Percentiles rank a stretch among this genome's conserved stretches.
phyloP scores from a whole-genome alignment of 2,329 filamentous ascomycete genomes.

The Gaeumannomyces sp. region DNA sequence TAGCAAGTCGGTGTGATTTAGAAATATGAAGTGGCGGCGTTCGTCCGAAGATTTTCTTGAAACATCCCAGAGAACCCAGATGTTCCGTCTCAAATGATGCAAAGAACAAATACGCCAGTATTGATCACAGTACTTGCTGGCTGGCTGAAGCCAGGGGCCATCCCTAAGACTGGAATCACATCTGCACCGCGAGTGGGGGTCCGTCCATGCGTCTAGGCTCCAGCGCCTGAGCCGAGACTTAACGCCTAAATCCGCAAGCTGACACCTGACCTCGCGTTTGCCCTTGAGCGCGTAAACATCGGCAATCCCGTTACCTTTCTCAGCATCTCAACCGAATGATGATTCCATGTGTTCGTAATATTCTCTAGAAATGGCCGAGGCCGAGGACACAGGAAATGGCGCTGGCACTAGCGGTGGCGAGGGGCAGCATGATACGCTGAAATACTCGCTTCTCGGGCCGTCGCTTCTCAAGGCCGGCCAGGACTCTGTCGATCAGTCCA shows the following conservation, averaged over 20 bases:
- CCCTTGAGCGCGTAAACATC: not conserved
- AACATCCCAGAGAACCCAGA: too few relatives aligned
- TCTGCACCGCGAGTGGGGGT: not conserved
- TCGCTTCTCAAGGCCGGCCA: conserved; percentile 93
- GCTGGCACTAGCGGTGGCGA: not conserved
- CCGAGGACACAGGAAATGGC: not conserved
- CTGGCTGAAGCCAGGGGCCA: not conserved
- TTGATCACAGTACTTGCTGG: too few relatives aligned
- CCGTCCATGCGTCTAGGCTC: not conserved
- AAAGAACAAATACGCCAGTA: too few relatives aligned
- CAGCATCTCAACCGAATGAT: not conserved
- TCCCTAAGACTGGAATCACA: too few relatives aligned
- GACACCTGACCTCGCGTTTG: not conserved
- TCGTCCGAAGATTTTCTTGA: too few relatives aligned
- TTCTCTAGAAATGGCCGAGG: not conserved
- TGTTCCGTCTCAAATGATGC: too few relatives aligned
- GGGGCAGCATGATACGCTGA: conserved; percentile 55
- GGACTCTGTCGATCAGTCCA: conserved; percentile 85
- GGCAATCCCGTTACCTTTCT: not conserved
- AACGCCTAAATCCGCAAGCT: not conserved
- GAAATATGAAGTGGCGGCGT: too few relatives aligned
- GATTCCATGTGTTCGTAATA: not conserved
- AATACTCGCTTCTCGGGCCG: conserved; percentile 83
- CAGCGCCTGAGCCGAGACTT: not conserved
- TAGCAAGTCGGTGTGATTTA: too few relatives aligned